Base-by-base conservation (phyloP, 495 filamentous ascomycete species). In the Penicillium canescens region DNA sequence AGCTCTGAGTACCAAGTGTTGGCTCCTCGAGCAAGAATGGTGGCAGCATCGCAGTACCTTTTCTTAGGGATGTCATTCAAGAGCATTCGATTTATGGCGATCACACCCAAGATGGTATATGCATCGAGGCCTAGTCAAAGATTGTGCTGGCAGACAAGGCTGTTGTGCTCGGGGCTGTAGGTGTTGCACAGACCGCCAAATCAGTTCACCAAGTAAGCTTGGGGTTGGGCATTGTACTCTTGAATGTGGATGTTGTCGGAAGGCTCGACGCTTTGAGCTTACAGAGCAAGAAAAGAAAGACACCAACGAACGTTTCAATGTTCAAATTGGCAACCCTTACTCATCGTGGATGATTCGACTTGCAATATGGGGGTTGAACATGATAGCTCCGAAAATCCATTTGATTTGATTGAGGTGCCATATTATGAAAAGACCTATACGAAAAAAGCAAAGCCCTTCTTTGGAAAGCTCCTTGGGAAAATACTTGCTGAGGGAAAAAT, bases 91-190 rank as follows among this genome's bases (percentile, higher is more conserved):
- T 2, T 14, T 50, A 16, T 56, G 54, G 54, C 26, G 54, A 33
- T 45, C 54, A 10, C 28, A 56, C 14, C 46, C 46, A 20, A 13
- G 28, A 6, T 56, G 54, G 54, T 50, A 56, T 42, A 40, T 50
- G 28, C 54, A 56, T 21, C 38, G 31, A 14, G 40, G 24, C 3
- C 21, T 56, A 6, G 36, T 34, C 26, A 23, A 56, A 6, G 54
- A 50, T 24, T 56, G 46, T 11, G 46, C 6, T 20, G 20, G 35
- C 7, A 14, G n/a, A 31, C n/a, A 8, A 4, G 52, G 52, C 14
- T 54, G 52, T 35, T 54, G 43, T 42, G 10, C n/a, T 31, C 52
- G 52, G 11, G 3, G 16, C 11, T 49, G 36, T 33, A 36, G 36
- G 6, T 49, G 46, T 40, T 49, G 46, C 13, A 6, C 4, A 23